Evolutionary conservation across 1,139 yeast genomes (phyloP).

Genomic region (Yamadazyma triangularis): DNA sequence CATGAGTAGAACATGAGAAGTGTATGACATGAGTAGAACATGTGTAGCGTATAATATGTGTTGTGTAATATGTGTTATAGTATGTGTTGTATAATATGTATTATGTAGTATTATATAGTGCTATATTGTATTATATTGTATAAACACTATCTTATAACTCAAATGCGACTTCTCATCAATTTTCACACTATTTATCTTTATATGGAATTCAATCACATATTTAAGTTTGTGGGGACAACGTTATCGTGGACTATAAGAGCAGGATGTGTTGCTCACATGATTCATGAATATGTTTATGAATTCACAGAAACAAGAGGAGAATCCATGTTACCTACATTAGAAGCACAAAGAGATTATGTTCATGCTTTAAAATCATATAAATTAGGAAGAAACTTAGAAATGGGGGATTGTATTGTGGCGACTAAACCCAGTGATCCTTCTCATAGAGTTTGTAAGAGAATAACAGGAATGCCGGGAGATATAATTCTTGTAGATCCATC

Average conservation of each 20-base stretch:
- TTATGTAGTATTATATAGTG: not conserved
- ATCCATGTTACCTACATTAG: constrained; percentile 90
- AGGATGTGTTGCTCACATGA: constrained; percentile 65
- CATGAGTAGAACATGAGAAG: no score
- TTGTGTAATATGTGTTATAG: no score
- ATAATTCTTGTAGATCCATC: constrained; percentile 77
- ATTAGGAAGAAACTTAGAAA: constrained; percentile 55
- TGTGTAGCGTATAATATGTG: no score
- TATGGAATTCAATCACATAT: constrained; percentile 15
- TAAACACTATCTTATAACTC: no score
- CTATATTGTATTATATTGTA: no score
- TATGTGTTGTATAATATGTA: not conserved
- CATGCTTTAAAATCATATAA: constrained; percentile 63
- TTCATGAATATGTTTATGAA: constrained; percentile 66
- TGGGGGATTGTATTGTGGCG: constrained; percentile 89
- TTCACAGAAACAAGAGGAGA: constrained; percentile 86
- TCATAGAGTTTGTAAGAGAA: constrained; percentile 84
- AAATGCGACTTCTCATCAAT: no score
- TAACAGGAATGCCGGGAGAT: constrained; percentile 97
- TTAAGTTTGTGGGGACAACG: constrained; percentile 29
- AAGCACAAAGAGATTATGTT: constrained; percentile 71
- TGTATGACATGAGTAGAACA: no score
- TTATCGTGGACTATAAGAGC: constrained; percentile 51
- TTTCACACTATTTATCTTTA: no score
- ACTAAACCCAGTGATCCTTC: constrained; percentile 85